Conservation (phyloP, 2,329 filamentous ascomycete genomes). For the Zymoseptoria pseudotritici region DNA sequence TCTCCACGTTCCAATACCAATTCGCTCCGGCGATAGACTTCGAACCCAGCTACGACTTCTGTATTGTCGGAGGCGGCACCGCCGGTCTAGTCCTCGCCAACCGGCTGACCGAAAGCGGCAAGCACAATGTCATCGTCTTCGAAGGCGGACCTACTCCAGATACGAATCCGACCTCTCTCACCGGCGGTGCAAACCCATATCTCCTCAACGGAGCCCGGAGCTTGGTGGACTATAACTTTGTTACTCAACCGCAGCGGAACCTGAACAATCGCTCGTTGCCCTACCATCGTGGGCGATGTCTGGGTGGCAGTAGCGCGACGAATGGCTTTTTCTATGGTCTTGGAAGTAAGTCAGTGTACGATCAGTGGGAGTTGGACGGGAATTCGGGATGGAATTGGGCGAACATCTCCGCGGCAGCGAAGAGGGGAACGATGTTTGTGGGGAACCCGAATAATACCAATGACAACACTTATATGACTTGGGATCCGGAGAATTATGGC, state of each 20-base stretch:
- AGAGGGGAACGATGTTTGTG: conserved; percentile 9
- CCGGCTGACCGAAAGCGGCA: conserved; percentile 15
- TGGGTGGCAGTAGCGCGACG: conserved; percentile 13
- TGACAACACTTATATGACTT: conserved; percentile 13
- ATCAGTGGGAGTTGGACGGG: conserved; percentile 11
- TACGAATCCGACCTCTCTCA: conserved; percentile 6
- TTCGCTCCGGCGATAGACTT: conserved; percentile 3
- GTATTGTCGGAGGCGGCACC: conserved; percentile 15
- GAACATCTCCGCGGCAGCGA: background rate
- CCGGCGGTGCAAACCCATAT: conserved; percentile 11
- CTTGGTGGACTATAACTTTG: conserved; percentile 13
- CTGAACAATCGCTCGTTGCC: conserved; percentile 12
- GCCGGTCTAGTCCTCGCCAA: conserved; percentile 17
- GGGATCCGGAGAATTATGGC: conserved; percentile 11
- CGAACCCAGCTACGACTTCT: conserved; percentile 13
- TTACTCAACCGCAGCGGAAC: conserved; percentile 7
- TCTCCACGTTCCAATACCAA: conserved; percentile 10
- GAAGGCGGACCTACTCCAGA: conserved; percentile 11
- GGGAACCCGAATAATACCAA: conserved; percentile 12
- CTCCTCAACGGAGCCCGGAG: conserved; percentile 11
- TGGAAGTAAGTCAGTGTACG: conserved; percentile 6
- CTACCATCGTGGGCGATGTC: conserved; percentile 11
- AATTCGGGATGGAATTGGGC: conserved; percentile 11
- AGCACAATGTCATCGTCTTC: conserved; percentile 10
- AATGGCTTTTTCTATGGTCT: conserved; percentile 13